Base-by-base conservation (phyloP, 345 rosid species). In the Eucalyptus brandiana region DNA sequence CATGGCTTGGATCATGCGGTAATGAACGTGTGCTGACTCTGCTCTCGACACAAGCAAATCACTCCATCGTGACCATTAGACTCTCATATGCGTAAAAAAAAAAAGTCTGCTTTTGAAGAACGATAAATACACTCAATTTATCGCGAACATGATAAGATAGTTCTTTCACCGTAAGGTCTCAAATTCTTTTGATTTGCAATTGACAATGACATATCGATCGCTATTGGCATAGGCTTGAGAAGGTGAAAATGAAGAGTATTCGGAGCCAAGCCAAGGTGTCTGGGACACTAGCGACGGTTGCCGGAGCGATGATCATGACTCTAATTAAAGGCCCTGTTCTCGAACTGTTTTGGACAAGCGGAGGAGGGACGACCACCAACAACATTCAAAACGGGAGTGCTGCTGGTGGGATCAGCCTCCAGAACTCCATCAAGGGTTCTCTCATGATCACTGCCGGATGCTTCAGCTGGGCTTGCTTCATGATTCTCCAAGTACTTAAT, bases 231-330 rank as follows among this genome's bases (percentile, higher is more conserved):
- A 95, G 96, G 93, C 95, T 97, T 9, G 99, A 97, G 94, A 95
- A 92, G 86, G 96, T 97, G 72, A 94, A 94, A 5, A 88, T 97
- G 2, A 90, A 90, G 24, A 91, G 94, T 50, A 87, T 94, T 7
- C 95, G 93, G 80, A 94, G 98, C 90, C 95, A 94, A 21, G 96
- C 93, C 7, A 97, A 97, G 91, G 80, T 97, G 40, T 37, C 91
- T 4, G 99, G 99, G 18, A 97, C 99, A 2, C 19, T 94, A 42
- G 94, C 96, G 80, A 97, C 99, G 17, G 98, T 97, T 32, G 95
- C 91, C 18, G 99, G 98, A 91, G 99, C 99, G 45, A 97, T 97
- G 99, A 91, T 94, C 65, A 96, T 97, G 98, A 97, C 99, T 19
- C 87, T 96, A 80, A 62, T 95, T 40, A 96, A 94, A 92, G 99